Conservation (phyloP, 2,329 filamentous ascomycete genomes). For the Aspergillus udagawae region DNA sequence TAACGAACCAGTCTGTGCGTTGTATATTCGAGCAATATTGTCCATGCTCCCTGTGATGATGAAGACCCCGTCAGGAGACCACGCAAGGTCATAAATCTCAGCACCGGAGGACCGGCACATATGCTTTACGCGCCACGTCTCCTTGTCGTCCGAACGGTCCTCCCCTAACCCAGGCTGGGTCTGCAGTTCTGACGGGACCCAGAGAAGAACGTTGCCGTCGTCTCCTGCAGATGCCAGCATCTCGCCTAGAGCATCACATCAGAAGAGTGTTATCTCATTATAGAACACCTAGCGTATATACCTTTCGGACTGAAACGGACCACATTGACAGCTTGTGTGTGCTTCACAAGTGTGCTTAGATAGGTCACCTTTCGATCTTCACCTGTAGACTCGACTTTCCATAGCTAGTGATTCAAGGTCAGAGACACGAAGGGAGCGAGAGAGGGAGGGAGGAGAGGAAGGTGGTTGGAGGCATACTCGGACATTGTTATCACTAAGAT, state of each 20-base stretch:
- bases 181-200: slow-evolving; percentile 81
- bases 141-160: slow-evolving; percentile 85
- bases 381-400: slow-evolving; percentile 81
- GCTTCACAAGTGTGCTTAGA: slow-evolving; percentile 83
- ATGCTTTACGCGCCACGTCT: slow-evolving; percentile 93
- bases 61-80: slow-evolving; percentile 94
- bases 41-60: slow-evolving; percentile 99
- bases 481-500: slow-evolving; percentile 76
- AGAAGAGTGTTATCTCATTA: background rate
- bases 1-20: slow-evolving; percentile 74
- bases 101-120: slow-evolving; percentile 95
- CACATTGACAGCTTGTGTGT: slow-evolving; percentile 96
- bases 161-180: slow-evolving; percentile 68
- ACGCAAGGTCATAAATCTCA: slow-evolving; percentile 96
- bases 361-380: slow-evolving; percentile 89
- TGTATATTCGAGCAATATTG: slow-evolving; percentile 96
- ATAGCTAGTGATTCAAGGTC: slow-evolving; percentile 59
- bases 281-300: slow-evolving; percentile 36
- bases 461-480: slow-evolving; percentile 56
- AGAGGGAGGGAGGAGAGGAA: slow-evolving; percentile 15
- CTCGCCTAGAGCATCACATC: slow-evolving; percentile 60
- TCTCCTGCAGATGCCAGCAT: slow-evolving; percentile 92
- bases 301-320: slow-evolving; percentile 94
- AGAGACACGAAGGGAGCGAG: slow-evolving; percentile 24
- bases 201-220: slow-evolving; percentile 93